A percentile compares a stretch with the other conserved stretches of the same genome.
Conservation (phyloP, 2,329 filamentous ascomycete genomes). For the Colletotrichum higginsianum region DNA sequence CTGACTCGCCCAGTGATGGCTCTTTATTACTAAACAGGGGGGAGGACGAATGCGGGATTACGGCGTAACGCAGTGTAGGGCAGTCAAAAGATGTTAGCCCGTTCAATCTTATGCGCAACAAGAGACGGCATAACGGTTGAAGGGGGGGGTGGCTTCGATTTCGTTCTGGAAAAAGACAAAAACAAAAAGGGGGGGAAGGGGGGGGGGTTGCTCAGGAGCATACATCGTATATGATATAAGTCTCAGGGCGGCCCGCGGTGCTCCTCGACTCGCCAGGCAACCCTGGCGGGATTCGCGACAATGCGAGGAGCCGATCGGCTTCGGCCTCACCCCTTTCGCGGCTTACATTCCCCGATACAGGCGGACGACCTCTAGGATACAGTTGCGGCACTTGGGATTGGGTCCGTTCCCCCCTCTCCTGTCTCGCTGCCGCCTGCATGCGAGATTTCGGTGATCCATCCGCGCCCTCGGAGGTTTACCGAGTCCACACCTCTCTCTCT, state of each 20-base stretch:
- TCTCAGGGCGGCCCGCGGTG: conserved; percentile 1
- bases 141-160: not conserved
- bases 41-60: conserved; percentile 6
- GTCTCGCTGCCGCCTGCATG: conserved; percentile 5
- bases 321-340: conserved; percentile 29
- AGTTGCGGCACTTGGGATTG: conserved; percentile 28
- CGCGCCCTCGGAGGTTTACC: conserved; percentile 35
- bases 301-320: conserved; percentile 20
- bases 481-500: conserved; percentile 15
- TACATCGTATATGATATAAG: not conserved
- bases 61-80: not conserved
- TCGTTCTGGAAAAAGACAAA: not conserved
- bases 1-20: conserved; percentile 31
- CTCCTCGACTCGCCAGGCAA: not conserved
- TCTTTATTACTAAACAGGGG: not conserved
- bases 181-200: not conserved
- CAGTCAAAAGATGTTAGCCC: not conserved
- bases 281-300: conserved; percentile 13
- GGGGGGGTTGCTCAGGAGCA: not conserved
- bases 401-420: not conserved
- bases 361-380: not conserved
- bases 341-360: conserved; percentile 10
- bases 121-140: not conserved
- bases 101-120: not conserved
- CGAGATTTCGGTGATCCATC: conserved; percentile 36